phyloP scores from a whole-genome alignment of 495 filamentous ascomycete species.

The Penicillium coprophilum region DNA sequence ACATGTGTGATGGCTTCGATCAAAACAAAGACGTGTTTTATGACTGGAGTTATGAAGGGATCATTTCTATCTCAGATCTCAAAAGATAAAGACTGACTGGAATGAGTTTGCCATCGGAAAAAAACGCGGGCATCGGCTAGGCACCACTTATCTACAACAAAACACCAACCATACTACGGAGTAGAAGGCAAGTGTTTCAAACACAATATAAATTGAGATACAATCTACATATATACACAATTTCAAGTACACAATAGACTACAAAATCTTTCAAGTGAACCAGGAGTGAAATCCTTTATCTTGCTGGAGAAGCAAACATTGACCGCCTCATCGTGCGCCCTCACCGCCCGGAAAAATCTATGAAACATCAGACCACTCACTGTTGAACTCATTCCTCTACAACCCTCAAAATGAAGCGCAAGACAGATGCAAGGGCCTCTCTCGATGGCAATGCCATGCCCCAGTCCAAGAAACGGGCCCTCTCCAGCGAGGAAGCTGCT shows the following conservation, averaged over 20 bases:
- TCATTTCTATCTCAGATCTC: background rate
- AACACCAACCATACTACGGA: background rate
- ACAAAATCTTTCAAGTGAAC: background rate
- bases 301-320: background rate
- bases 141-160: background rate
- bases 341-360: slow-evolving; percentile 27
- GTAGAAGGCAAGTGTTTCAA: background rate
- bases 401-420: slow-evolving; percentile 54
- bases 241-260: background rate
- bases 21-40: background rate
- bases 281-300: too few species aligned
- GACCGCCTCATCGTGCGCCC: slow-evolving; percentile 14
- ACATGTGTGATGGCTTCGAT: background rate
- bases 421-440: slow-evolving; percentile 41
- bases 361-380: slow-evolving; percentile 19
- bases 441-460: slow-evolving; percentile 43
- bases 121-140: background rate
- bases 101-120: background rate
- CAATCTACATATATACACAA: background rate
- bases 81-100: background rate
- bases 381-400: background rate
- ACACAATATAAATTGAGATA: background rate
- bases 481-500: slow-evolving; percentile 47
- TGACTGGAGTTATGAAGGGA: too few species aligned
- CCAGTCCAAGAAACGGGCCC: slow-evolving; percentile 52